A percentile compares a stretch with the other conserved stretches of the same genome.
Conservation (phyloP, 148 eudicot genomes). For the Rhododendron griersonianum region DNA sequence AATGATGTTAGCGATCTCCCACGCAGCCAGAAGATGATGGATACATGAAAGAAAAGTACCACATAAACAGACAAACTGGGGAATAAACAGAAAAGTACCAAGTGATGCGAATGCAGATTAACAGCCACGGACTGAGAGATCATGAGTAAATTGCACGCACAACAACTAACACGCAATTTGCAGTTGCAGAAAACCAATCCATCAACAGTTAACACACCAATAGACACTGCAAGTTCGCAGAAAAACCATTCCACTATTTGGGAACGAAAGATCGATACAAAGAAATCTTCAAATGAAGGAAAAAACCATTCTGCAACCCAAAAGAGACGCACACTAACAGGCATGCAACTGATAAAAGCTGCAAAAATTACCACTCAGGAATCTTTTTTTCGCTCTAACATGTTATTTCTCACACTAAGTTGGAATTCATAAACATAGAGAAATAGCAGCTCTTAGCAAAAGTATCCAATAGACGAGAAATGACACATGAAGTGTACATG, state of each 20-base stretch:
- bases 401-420: not conserved
- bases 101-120: not conserved
- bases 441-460: slow-evolving; percentile 20
- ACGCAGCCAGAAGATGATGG: not conserved
- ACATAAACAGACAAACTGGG: not conserved
- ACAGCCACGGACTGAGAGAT: not conserved
- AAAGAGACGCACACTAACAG: not conserved
- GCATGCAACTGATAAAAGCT: not conserved
- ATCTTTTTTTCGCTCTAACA: not conserved
- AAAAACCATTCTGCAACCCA: not conserved
- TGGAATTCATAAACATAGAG: slow-evolving; percentile 16
- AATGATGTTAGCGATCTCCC: not conserved
- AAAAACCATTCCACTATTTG: not conserved
- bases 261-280: not conserved
- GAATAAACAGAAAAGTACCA: not conserved
- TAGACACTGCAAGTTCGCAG: not conserved
- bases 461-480: slow-evolving; percentile 23
- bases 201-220: not conserved
- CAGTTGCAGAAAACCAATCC: not conserved
- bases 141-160: not conserved
- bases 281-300: not conserved
- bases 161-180: not conserved
- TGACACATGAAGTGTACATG: slow-evolving; percentile 18
- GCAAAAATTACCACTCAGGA: slow-evolving; percentile 6
- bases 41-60: not conserved